A percentile compares a stretch with the other conserved stretches of the same genome.
Conservation (phyloP, 2,329 filamentous ascomycete species). For the Cordyceps fumosorosea region DNA sequence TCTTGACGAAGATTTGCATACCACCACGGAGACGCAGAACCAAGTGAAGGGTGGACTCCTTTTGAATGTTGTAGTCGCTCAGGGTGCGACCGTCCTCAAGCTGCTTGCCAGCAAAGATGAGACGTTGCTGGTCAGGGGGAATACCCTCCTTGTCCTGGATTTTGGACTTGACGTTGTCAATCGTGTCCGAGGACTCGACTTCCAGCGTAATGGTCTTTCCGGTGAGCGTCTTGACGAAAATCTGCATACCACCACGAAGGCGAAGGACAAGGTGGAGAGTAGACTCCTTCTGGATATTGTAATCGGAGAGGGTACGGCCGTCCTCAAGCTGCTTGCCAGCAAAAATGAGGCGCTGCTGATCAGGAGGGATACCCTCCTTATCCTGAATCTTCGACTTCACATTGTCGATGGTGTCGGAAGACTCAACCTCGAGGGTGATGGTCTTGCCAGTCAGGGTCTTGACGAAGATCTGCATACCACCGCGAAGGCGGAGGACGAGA, state of each 20-base stretch:
- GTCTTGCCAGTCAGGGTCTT: constrained; percentile 91
- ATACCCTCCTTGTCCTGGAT: constrained; percentile 94
- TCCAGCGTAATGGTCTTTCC: constrained; percentile 94
- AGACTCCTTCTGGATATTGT: constrained; percentile 93
- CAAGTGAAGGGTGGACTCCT: constrained; percentile 75
- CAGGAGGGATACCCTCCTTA: constrained; percentile 93
- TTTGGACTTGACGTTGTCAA: constrained; percentile 91
- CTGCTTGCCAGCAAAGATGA: constrained; percentile 37
- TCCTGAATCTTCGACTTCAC: constrained; percentile 97
- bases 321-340: constrained; percentile 95
- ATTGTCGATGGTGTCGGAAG: constrained; percentile 87
- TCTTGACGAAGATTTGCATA: constrained; percentile 75
- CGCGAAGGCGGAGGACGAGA: constrained; percentile 65
- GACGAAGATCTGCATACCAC: constrained; percentile 66
- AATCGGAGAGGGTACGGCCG: constrained; percentile 81
- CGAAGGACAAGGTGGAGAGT: constrained; percentile 82
- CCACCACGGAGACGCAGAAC: constrained; percentile 77
- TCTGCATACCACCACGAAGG: constrained; percentile 85
- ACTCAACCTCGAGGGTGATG: constrained; percentile 86
- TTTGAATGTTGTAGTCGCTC: constrained; percentile 95
- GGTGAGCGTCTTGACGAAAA: constrained; percentile 80
- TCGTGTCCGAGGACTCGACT: constrained; percentile 40
- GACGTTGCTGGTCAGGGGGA: constrained; percentile 86
- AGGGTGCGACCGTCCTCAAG: constrained; percentile 87
- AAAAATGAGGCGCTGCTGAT: constrained; percentile 93